phyloP scores from a whole-genome alignment of 176 grass and related monocot species.

The Panicum miliaceum region DNA sequence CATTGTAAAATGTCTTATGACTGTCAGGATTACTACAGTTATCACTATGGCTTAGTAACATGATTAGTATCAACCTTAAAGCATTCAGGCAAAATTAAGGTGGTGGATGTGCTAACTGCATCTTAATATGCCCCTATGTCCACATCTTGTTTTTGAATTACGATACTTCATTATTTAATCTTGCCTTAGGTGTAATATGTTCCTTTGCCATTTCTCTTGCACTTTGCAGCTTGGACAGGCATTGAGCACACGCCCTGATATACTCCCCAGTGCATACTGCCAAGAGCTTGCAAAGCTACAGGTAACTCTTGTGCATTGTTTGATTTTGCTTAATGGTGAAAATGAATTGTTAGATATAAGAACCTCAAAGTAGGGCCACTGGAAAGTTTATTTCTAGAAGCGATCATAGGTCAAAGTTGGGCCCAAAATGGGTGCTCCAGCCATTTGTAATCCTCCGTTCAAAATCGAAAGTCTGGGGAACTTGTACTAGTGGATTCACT shows the following conservation, averaged over 20 bases:
- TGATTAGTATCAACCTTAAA: not conserved
- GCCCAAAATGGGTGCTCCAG: not conserved
- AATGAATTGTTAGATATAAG: not conserved
- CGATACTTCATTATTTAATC: not conserved
- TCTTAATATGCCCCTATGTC: slow-evolving; percentile 13
- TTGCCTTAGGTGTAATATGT: slow-evolving; percentile 25
- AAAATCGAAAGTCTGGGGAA: not conserved
- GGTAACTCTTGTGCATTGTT: slow-evolving; percentile 46
- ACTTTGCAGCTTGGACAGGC: slow-evolving; percentile 82
- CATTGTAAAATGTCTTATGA: slow-evolving; percentile 17
- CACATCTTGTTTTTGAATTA: slow-evolving; percentile 24
- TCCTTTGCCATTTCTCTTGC: not conserved
- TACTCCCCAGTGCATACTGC: slow-evolving; percentile 87
- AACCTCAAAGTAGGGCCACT: not conserved
- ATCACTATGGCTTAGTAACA: slow-evolving; percentile 16
- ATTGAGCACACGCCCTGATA: slow-evolving; percentile 90
- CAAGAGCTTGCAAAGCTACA: slow-evolving; percentile 92
- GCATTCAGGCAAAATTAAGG: not conserved
- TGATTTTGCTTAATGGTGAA: slow-evolving; percentile 20
- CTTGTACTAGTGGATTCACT: slow-evolving; percentile 1
- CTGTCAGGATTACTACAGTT: not conserved
- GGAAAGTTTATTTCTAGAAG: slow-evolving; percentile 4
- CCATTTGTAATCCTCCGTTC: not conserved
- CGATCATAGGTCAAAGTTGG: not conserved
- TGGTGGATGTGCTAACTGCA: not conserved